Conservation (phyloP, 805 yeast genomes). For the Saccharomycopsis sp. region DNA sequence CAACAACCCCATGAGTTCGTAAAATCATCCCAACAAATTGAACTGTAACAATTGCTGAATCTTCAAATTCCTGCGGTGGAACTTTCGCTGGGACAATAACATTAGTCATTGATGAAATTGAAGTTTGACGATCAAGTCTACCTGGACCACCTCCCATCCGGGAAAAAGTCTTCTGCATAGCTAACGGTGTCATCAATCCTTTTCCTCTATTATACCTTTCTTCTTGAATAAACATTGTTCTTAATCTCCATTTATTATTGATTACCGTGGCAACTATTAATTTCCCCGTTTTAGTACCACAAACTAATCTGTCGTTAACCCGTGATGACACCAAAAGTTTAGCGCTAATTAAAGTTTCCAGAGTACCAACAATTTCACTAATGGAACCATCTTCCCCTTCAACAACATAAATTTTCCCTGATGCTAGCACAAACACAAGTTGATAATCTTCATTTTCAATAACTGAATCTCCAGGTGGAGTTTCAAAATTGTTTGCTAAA, state of each 20-base stretch:
- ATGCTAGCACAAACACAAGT: slow-evolving; percentile 44
- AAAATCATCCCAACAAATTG: slow-evolving; percentile 66
- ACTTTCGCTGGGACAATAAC: slow-evolving; percentile 10
- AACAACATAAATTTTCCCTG: slow-evolving; percentile 44
- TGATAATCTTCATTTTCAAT: slow-evolving; percentile 34
- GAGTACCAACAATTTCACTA: slow-evolving; percentile 29
- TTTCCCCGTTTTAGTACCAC: slow-evolving; percentile 42
- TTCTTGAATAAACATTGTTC: slow-evolving; percentile 42
- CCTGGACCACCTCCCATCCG: slow-evolving; percentile 2
- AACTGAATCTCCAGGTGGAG: slow-evolving; percentile 10
- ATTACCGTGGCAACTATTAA: slow-evolving; percentile 55
- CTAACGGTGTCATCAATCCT: slow-evolving; percentile 33
- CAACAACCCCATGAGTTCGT: slow-evolving; percentile 45
- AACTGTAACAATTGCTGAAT: slow-evolving; percentile 42
- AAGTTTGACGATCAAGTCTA: slow-evolving; percentile 13
- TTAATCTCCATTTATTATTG: slow-evolving; percentile 60
- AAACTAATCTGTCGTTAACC: slow-evolving; percentile 64
- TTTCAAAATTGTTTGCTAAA: slow-evolving; percentile 24
- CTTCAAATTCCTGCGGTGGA: slow-evolving; percentile 22
- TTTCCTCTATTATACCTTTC: slow-evolving; percentile 39
- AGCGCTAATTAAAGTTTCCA: slow-evolving; percentile 39
- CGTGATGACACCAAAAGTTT: slow-evolving; percentile 60
- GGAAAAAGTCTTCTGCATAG: slow-evolving; percentile 27
- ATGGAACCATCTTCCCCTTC: slow-evolving; percentile 44
- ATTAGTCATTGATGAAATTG: slow-evolving; percentile 18